Evolutionary conservation across 768 basidiomycete genomes (phyloP), one percentile per base, ranked within the genome.

Genomic region (Rhizopogon sp.): DNA sequence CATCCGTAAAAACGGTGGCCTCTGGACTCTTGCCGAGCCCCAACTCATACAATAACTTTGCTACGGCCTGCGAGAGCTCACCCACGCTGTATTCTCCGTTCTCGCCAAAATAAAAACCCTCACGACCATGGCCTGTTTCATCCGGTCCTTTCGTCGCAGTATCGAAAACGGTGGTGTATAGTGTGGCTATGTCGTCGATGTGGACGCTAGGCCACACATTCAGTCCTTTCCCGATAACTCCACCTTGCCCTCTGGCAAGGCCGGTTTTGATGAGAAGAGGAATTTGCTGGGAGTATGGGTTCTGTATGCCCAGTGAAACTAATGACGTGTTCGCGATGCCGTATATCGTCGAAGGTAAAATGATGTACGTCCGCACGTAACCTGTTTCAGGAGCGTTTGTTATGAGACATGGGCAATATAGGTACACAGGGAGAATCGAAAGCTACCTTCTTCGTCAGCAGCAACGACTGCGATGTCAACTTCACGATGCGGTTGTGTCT

Each of bases 381-480:
- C 79, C 80, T 79, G 56, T 10, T 63, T 73, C 13, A 59, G 25
- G 25, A 25, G 25, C 25, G 4, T 25, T 25, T 25, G 25, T 25
- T 78, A 28, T 76, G 75, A 9, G 75, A 73, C 1, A 66, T 75
- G 31, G 39, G 1, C 7, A 64, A 31, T 6, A 35, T 37, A 7
- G 20, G n/a, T 25, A 42, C 16, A 25, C 22, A 25, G 43, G 25
- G 25, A 25, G 13, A 3, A 43, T 28, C n/a, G 17, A 17, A 6
- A 57, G 60, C 49, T 56, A 78, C 80, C 79, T 66, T 78, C 65
- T 39, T 71, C 72, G 56, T 82, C 81, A 1, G 80, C 83, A 0
- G 68, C 65, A 14, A 79, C 54, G 25, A 84, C 60, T 17, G 67
- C 65, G 7, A 76, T 57, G 56, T 85, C 84, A 25, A 83, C 79